Base-by-base conservation (phyloP, 805 yeast species). In the Myxozyma lipomycoides region DNA sequence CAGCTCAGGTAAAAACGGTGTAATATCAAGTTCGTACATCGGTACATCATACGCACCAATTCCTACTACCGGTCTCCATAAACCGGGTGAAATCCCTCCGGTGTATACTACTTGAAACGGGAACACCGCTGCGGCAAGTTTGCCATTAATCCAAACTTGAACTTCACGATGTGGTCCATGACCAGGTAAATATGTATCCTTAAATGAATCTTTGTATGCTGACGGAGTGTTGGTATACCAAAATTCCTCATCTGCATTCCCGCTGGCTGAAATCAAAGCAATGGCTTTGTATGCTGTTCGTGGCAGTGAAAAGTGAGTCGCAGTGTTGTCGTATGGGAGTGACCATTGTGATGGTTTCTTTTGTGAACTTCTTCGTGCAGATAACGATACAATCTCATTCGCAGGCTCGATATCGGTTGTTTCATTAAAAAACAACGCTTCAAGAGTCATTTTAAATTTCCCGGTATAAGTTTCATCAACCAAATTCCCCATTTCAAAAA, bases 61-160 rank as follows among this genome's bases (percentile, higher is more conserved):
- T 2, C 86, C 82, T 4, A 87, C 95, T 54, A 85, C 78, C 2
- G 95, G 87, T 44, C 77, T 74, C 96, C 96, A 88, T 42, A 87
- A 69, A 3, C 83, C 74, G 1, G 96, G 95, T 1, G 89, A 78
- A 30, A 82, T 69, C 1, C 95, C 95, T 4, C 95, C 95, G 1
- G 95, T 81, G 68, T 75, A 88, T 15, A 88, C 76, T 5, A 82
- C 78, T 1, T 91, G 90, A 58, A 78, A 79, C 1, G 95, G 95
- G 23, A 81, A 71, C 25, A 76, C 77, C 2, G 81, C 70, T 1
- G 83, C 83, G 5, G 86, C 76, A 45, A 83, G 74, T 21, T 45
- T 18, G 23, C 48, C 52, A 23, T 72, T 59, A 41, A 83, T 69
- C 56, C 72, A 82, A 3, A 85, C 79, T 58, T 83, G 79, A 15